Percentiles rank a stretch among this genome's conserved stretches.
Conservation (phyloP, 306 rosid genomes). For the Cucurbita pepo region DNA sequence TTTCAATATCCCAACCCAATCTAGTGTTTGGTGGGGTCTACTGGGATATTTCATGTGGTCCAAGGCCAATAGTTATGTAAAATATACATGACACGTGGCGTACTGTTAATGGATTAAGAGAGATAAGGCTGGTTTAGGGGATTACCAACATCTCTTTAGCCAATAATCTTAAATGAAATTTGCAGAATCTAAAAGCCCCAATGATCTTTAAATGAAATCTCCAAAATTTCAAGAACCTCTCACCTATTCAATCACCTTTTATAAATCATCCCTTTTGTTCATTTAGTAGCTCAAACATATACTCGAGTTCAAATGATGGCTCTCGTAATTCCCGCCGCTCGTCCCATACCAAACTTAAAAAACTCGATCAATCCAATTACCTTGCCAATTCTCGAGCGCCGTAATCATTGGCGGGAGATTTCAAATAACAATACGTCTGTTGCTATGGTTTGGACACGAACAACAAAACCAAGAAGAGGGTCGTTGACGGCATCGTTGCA, state of each 20-base stretch:
- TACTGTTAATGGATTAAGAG: slow-evolving; percentile 5
- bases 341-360: slow-evolving; percentile 25
- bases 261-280: neutral
- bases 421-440: neutral
- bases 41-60: neutral
- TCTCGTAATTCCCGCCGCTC: slow-evolving; percentile 36
- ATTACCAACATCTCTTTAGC: neutral
- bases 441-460: neutral
- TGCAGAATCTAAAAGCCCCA: neutral
- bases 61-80: neutral
- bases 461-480: neutral
- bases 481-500: neutral
- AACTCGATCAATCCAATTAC: slow-evolving; percentile 11
- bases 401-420: slow-evolving; percentile 4
- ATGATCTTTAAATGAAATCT: neutral
- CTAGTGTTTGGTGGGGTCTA: neutral
- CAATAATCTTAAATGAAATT: neutral
- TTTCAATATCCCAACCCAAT: neutral
- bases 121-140: slow-evolving; percentile 14
- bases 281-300: neutral
- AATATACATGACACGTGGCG: neutral
- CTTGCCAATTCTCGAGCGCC: neutral
- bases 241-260: neutral
- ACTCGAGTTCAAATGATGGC: slow-evolving; percentile 23
- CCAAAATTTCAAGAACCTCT: neutral